Percentiles rank a stretch among this genome's conserved stretches.
These are phyloP conservation scores for Epichloe glyceriae DNA, from an alignment of 2,329 filamentous ascomycete genomes.

Conservation along the genomic window DNA sequence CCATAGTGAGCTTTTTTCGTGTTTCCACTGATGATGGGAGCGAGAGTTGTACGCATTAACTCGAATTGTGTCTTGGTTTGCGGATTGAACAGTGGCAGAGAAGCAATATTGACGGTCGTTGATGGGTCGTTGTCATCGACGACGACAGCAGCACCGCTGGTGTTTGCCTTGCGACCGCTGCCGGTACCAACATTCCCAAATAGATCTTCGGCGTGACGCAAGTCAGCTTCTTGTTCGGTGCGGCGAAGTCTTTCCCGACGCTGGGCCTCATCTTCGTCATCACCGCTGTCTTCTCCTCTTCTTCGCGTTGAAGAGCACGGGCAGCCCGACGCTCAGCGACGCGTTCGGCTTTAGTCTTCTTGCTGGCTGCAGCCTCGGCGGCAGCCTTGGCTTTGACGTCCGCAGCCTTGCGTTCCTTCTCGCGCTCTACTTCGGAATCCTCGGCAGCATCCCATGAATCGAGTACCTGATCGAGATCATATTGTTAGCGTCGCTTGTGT, in stretches of 20 bases:
- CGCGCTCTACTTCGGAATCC: conserved; percentile 90
- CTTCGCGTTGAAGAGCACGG: conserved; percentile 38
- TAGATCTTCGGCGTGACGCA: conserved; percentile 81
- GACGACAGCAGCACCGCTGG: conserved; percentile 51
- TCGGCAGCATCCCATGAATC: conserved; percentile 96
- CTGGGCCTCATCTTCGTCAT: conserved; percentile 60
- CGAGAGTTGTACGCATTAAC: conserved; percentile 62
- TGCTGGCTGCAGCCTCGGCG: conserved; percentile 73
- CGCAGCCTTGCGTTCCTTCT: conserved; percentile 79
- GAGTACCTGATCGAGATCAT: conserved; percentile 49
- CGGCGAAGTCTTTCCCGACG: conserved; percentile 61
- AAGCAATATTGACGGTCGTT: conserved; percentile 67
- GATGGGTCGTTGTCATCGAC: conserved; percentile 60
- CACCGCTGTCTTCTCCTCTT: conserved; percentile 43
- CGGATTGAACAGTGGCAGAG: conserved; percentile 78
- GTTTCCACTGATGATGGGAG: conserved; percentile 62
- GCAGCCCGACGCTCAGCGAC: conserved; percentile 65
- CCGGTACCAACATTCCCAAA: conserved; percentile 64
- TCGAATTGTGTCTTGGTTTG: conserved; percentile 77
- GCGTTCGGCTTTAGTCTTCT: conserved; percentile 80
- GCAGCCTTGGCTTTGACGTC: conserved; percentile 84
- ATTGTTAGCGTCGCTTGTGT: conserved; percentile 1
- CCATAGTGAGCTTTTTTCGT: conserved; percentile 82
- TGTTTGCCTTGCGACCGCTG: conserved; percentile 53
- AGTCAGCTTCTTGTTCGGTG: conserved; percentile 77